Base-by-base conservation (phyloP, 345 rosid genomes). In the Boechera divaricarpa region DNA sequence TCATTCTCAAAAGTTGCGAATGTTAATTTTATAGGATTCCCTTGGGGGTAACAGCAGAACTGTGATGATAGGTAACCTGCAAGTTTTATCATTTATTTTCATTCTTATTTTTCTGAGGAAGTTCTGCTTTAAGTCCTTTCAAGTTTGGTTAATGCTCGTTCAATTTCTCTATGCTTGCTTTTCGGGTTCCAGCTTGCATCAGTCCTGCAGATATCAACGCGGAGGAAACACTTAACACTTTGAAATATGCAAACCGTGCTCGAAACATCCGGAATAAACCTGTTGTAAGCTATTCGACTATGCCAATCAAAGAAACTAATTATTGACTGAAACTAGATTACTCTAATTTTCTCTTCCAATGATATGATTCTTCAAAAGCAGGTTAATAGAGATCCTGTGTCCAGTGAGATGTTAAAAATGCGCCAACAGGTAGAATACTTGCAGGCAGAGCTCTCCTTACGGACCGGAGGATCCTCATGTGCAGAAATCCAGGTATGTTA, bases 11-110 rank as follows among this genome's bases (percentile, higher is more conserved):
- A 52, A 26, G 2, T 24, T 6, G 55, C 55, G 32, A 47, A 59
- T 69, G 15, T 45, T 36, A 29, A 74, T 63, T 33, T 53, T 39
- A 15, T 56, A 95, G 99, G 99, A 95, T 85, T 95, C 99, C n/a
- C 99, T 95, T 39, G 99, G 99, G 18, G 99, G 99, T 29, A 95
- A 95, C 86, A 95, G 97, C 90, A 89, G 97, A 86, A 95, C 99
- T 26, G 94, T 89, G 42, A 95, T 95, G 99, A 92, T 95, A 83
- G 99, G 99, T 95, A 87, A 80, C 35, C 31, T 65, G 2, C 58
- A 24, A 32, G 0, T 21, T 77, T 70, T 61, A n/a, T 64, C 48
- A 9, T 52, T 33, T 33, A 3, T 56, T 26, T 26, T 26, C 28
- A 26, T 9, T 32, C 35, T 38, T 38, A 2, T 35, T 38, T 51